These are phyloP conservation scores for Tuber borchii DNA, from an alignment of 495 filamentous ascomycete genomes.

Conservation along the genomic window DNA sequence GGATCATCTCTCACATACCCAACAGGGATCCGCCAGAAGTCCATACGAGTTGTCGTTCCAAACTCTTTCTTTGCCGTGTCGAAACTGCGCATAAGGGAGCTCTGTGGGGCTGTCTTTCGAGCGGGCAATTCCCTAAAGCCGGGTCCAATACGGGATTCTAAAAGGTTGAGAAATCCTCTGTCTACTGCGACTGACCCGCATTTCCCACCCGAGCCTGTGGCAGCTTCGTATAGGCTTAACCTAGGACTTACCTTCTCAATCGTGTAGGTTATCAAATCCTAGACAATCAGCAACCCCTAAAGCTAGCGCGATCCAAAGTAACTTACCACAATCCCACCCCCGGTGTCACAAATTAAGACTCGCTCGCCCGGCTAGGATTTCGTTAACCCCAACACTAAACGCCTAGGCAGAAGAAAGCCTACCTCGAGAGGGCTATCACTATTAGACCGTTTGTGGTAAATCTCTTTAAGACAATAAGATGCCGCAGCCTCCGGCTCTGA, in stretches of 20 bases:
- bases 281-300: not conserved
- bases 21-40: no score
- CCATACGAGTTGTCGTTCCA: no score
- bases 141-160: conserved; percentile 32
- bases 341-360: conserved; percentile 41
- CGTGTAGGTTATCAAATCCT: conserved; percentile 41
- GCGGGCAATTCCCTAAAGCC: conserved; percentile 28
- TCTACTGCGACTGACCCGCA: conserved; percentile 41
- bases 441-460: not conserved
- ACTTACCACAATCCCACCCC: conserved; percentile 41
- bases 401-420: not conserved
- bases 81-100: conserved; percentile 38
- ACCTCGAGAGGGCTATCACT: conserved; percentile 10
- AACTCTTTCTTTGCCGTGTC: conserved; percentile 28
- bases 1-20: no score
- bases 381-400: not conserved
- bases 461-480: conserved; percentile 22
- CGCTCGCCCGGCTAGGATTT: conserved; percentile 23
- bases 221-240: conserved; percentile 33
- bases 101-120: conserved; percentile 36
- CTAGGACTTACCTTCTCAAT: conserved; percentile 20
- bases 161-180: conserved; percentile 33
- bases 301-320: not conserved
- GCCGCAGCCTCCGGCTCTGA: conserved; percentile 43
- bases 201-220: conserved; percentile 37